phyloP scores from a whole-genome alignment of 192 early-diverging fungal genomes.

The Podochytrium sp. region DNA sequence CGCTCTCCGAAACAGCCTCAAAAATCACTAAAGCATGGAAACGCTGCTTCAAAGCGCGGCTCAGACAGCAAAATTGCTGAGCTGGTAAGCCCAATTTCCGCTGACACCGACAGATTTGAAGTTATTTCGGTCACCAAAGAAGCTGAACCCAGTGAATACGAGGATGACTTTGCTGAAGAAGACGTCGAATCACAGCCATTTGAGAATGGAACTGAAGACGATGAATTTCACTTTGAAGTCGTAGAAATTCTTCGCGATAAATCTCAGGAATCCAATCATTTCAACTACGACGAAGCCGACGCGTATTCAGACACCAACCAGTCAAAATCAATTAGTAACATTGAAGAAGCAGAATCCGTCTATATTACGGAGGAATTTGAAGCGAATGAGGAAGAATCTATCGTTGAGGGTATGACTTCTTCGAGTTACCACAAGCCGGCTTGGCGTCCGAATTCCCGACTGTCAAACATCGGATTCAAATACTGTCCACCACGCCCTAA shows the following conservation, averaged over 20 bases:
- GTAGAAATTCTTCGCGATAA: neutral
- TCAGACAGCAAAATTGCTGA: no score
- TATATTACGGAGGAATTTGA: no score
- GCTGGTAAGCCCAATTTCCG: no score
- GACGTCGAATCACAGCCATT: neutral
- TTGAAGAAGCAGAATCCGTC: neutral
- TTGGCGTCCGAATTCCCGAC: slow-evolving; percentile 21
- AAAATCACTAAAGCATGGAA: no score
- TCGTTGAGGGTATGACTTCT: no score
- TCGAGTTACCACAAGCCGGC: neutral
- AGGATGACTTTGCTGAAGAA: neutral
- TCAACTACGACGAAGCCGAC: neutral
- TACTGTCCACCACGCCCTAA: neutral
- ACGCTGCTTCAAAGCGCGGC: no score
- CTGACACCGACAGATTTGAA: neutral
- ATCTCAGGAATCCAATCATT: neutral
- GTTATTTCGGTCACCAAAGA: neutral
- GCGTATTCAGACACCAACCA: neutral
- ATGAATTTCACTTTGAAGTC: neutral
- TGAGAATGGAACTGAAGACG: neutral
- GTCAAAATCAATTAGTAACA: neutral
- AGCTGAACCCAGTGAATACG: neutral
- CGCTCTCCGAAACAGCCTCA: no score
- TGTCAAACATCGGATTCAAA: slow-evolving; percentile 17
- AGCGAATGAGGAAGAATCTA: no score